Evolutionary conservation across 2,329 filamentous ascomycete species (phyloP).

Genomic region (Tolypocladium sp.): DNA sequence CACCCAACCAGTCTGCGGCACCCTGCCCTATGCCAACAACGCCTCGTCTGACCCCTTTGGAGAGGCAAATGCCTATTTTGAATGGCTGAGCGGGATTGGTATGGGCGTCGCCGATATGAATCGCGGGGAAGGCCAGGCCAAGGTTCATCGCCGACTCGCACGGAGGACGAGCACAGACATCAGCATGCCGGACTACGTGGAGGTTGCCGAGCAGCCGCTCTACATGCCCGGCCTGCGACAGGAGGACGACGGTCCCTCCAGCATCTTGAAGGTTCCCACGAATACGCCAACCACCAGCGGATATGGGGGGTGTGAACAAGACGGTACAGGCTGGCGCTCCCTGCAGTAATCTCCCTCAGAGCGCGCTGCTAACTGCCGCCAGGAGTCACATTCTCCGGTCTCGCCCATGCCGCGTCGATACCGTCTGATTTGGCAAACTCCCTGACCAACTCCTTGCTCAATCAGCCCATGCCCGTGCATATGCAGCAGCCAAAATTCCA

Average conservation of each 20-base stretch:
- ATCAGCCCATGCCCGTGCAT: slow-evolving; percentile 32
- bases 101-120: slow-evolving; percentile 4
- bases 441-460: slow-evolving; percentile 39
- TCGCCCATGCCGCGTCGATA: slow-evolving; percentile 8
- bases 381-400: slow-evolving; percentile 11
- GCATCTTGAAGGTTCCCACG: slow-evolving; percentile 26
- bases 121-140: slow-evolving; percentile 1
- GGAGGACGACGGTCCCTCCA: slow-evolving; percentile 16
- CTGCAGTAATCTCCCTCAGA: background rate
- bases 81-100: slow-evolving; percentile 15
- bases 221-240: slow-evolving; percentile 17
- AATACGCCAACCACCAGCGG: slow-evolving; percentile 29
- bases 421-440: slow-evolving; percentile 28
- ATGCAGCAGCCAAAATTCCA: slow-evolving; percentile 18
- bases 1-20: slow-evolving; percentile 5
- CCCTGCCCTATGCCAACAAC: background rate
- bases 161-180: slow-evolving; percentile 26
- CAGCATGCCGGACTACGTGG: slow-evolving; percentile 32
- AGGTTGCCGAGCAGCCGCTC: slow-evolving; percentile 7
- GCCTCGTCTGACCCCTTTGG: slow-evolving; percentile 10
- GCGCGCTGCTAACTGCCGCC: background rate
- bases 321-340: slow-evolving; percentile 6
- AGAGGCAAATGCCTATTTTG: slow-evolving; percentile 15
- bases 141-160: slow-evolving; percentile 4
- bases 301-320: slow-evolving; percentile 3